Percentiles rank a stretch among this genome's conserved stretches.
phyloP scores from a whole-genome alignment of 768 basidiomycete genomes.

The Leucogyrophana mollusca region DNA sequence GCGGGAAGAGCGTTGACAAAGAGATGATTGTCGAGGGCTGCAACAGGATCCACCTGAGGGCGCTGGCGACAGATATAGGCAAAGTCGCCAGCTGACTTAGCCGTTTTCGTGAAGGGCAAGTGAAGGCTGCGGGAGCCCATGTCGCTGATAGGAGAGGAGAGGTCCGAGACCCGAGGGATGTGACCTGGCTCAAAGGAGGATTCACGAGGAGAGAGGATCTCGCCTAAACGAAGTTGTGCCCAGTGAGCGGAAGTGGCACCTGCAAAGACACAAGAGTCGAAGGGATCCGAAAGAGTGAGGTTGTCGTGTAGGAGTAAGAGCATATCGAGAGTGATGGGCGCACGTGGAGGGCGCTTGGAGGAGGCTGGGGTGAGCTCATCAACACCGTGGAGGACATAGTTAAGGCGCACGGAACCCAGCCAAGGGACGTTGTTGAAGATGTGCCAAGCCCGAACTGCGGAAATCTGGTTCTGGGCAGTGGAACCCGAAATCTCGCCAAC shows the following conservation, averaged over 20 bases:
- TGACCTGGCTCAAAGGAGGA: background rate
- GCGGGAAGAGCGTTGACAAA: constrained; percentile 11
- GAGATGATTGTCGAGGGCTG: constrained; percentile 11
- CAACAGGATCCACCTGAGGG: too few species aligned
- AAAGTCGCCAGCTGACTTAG: too few species aligned
- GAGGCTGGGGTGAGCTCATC: constrained; percentile 20
- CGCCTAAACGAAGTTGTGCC: constrained; percentile 31
- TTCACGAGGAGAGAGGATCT: constrained; percentile 18
- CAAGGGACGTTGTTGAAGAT: constrained; percentile 22
- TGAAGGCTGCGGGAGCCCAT: constrained; percentile 14
- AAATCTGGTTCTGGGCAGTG: background rate
- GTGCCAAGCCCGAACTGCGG: constrained; percentile 32
- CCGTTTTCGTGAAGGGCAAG: constrained; percentile 27
- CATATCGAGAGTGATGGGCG: constrained; percentile 22
- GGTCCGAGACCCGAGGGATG: background rate
- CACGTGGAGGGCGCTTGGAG: constrained; percentile 11
- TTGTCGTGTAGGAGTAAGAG: constrained; percentile 9
- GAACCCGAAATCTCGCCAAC: too few species aligned
- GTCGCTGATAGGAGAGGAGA: too few species aligned
- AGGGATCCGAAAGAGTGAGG: constrained; percentile 13
- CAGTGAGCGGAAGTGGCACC: constrained; percentile 29
- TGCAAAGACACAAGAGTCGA: constrained; percentile 23
- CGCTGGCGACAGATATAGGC: too few species aligned
- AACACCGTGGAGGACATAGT: constrained; percentile 22
- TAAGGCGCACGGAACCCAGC: constrained; percentile 14